Conservation (phyloP, 1,284 basidiomycete species). For the Rhodotorula sp. region DNA sequence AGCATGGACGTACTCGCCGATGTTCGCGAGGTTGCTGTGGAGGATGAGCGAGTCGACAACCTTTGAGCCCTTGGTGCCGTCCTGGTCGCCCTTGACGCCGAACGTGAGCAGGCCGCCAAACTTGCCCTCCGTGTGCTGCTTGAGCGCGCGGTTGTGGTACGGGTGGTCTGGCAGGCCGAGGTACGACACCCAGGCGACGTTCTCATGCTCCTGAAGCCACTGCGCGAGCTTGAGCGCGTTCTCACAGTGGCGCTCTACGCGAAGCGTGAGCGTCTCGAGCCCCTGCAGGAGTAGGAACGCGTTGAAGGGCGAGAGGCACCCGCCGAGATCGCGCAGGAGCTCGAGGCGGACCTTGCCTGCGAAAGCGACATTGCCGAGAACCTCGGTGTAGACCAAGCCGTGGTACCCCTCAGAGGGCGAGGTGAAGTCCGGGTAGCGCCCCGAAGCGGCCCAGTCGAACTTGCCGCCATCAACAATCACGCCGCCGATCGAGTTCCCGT, state of each 20-base stretch:
- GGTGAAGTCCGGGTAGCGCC: slow-evolving; percentile 79
- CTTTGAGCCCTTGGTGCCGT: slow-evolving; percentile 59
- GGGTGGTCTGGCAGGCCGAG: slow-evolving; percentile 71
- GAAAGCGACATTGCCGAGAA: slow-evolving; percentile 72
- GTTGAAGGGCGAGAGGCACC: slow-evolving; percentile 15
- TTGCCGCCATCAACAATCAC: slow-evolving; percentile 61
- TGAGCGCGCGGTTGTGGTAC: slow-evolving; percentile 66
- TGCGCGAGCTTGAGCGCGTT: slow-evolving; percentile 74
- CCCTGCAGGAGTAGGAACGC: slow-evolving; percentile 60
- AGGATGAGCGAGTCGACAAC: slow-evolving; percentile 62
- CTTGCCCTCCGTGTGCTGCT: slow-evolving; percentile 54
- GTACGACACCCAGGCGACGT: slow-evolving; percentile 70
- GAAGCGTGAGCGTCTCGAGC: slow-evolving; percentile 79
- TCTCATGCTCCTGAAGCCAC: slow-evolving; percentile 71
- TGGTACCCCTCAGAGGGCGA: slow-evolving; percentile 82
- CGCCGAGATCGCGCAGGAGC: slow-evolving; percentile 52
- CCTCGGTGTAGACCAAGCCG: slow-evolving; percentile 61
- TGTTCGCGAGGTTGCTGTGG: slow-evolving; percentile 34
- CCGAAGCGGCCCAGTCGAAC: slow-evolving; percentile 78
- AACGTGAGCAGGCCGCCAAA: slow-evolving; percentile 81
- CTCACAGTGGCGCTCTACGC: slow-evolving; percentile 73
- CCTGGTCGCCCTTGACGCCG: slow-evolving; percentile 68
- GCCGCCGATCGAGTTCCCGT: slow-evolving; percentile 84
- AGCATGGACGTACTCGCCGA: slow-evolving; percentile 54
- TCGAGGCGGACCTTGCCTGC: slow-evolving; percentile 72